A percentile compares a stretch with the other conserved stretches of the same genome.
Evolutionary conservation across 805 yeast species (phyloP).

Genomic region (Cyberlindnera euphorbiae): DNA sequence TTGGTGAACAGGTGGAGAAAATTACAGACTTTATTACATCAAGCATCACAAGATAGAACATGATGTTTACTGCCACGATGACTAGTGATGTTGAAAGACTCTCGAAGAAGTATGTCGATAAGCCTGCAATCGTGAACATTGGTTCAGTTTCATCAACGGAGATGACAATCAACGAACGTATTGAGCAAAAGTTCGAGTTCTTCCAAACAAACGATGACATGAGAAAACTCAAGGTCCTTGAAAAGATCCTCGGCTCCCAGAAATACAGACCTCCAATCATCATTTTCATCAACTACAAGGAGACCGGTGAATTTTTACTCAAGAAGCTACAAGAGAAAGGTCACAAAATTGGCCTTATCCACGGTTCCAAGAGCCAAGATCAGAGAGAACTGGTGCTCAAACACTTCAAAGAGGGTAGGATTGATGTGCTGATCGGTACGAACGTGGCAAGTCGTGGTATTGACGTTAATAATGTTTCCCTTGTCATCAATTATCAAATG

Average conservation of each 20-base stretch:
- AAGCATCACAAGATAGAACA: conserved; percentile 46
- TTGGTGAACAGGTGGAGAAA: conserved; percentile 69
- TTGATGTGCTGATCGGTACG: conserved; percentile 76
- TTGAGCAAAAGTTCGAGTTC: conserved; percentile 64
- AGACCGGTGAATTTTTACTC: conserved; percentile 63
- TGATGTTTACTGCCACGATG: conserved; percentile 96
- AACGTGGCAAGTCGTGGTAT: conserved; percentile 96
- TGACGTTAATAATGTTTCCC: conserved; percentile 80
- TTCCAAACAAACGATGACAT: conserved; percentile 37
- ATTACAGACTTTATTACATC: conserved; percentile 53
- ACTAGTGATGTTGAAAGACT: conserved; percentile 66
- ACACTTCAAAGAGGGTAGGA: conserved; percentile 49
- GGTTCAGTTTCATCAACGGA: conserved; percentile 47
- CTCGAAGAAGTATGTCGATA: conserved; percentile 53
- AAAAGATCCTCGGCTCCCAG: conserved; percentile 30
- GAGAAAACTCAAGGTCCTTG: conserved; percentile 39
- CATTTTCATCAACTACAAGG: conserved; percentile 75
- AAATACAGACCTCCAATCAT: conserved; percentile 56
- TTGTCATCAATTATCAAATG: conserved; percentile 88
- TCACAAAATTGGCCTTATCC: conserved; percentile 57
- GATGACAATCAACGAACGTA: conserved; percentile 40
- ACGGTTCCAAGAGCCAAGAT: conserved; percentile 83
- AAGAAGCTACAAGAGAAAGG: conserved; percentile 43
- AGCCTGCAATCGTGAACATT: conserved; percentile 61
- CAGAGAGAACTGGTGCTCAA: conserved; percentile 76